phyloP scores from a whole-genome alignment of 768 basidiomycete species.

The Cystobasidium ongulense region DNA sequence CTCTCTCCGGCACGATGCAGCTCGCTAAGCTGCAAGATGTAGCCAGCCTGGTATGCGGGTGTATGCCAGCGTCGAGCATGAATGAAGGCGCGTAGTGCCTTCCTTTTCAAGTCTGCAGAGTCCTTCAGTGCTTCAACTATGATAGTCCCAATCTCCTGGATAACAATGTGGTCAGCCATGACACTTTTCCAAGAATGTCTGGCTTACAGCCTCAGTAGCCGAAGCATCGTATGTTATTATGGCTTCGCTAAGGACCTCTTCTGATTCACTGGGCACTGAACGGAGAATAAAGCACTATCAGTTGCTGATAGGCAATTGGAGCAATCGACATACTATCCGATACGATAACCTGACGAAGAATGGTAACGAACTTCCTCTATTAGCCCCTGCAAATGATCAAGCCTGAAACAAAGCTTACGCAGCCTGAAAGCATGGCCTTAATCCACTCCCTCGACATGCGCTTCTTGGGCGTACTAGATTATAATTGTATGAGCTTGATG shows the following conservation, averaged over 20 bases:
- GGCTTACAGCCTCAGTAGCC: neutral
- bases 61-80: slow-evolving; percentile 16
- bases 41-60: slow-evolving; percentile 2
- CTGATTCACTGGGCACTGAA: slow-evolving; percentile 18
- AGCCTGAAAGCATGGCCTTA: slow-evolving; percentile 29
- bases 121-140: neutral
- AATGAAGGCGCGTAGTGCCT: slow-evolving; percentile 24
- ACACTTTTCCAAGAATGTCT: neutral
- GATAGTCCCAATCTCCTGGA: neutral
- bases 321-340: slow-evolving; percentile 15
- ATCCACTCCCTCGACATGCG: slow-evolving; percentile 16
- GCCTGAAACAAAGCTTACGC: neutral
- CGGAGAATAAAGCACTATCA: too few species aligned
- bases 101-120: neutral
- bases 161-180: neutral
- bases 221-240: neutral
- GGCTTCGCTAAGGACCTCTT: neutral
- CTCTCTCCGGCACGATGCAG: slow-evolving; percentile 11
- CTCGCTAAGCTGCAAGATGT: slow-evolving; percentile 17
- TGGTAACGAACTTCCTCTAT: neutral
- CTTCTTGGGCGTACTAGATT: neutral
- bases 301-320: too few species aligned
- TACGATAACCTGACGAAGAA: neutral
- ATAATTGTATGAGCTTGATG: neutral
- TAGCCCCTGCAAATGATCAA: neutral